Evolutionary conservation across 768 basidiomycete species (phyloP).

Genomic region (Tricholoma bakamatsutake): DNA sequence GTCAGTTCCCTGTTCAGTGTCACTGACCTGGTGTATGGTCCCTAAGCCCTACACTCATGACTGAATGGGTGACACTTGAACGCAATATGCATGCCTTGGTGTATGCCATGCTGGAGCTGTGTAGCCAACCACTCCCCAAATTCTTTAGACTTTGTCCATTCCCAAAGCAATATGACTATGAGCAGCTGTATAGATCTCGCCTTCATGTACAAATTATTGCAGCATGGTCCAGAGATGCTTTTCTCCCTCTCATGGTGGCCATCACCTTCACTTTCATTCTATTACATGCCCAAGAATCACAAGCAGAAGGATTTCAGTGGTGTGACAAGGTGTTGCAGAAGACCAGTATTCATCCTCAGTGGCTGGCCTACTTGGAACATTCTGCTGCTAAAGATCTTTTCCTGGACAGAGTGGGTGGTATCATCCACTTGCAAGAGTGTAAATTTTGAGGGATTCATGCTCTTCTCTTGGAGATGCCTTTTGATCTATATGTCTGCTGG

Average conservation of each 20-base stretch:
- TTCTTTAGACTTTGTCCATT: conserved; percentile 4
- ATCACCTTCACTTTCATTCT: conserved; percentile 6
- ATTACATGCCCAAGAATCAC: not conserved
- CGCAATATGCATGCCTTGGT: conserved; percentile 1
- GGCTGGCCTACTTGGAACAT: too few species aligned
- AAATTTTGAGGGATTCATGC: not conserved
- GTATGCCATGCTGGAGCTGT: conserved; percentile 2
- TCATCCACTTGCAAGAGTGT: not conserved
- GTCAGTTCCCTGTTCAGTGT: not conserved
- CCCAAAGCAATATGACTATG: conserved; percentile 4
- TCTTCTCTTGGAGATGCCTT: not conserved
- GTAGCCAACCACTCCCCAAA: not conserved
- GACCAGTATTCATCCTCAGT: too few species aligned
- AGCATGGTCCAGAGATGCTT: conserved; percentile 6
- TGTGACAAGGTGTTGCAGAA: not conserved
- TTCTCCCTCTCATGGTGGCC: conserved; percentile 11
- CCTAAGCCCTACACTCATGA: not conserved
- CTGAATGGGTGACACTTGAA: conserved; percentile 2
- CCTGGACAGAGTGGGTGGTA: not conserved
- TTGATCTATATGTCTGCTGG: not conserved
- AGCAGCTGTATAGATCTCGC: not conserved
- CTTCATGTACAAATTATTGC: not conserved
- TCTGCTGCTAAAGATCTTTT: too few species aligned
- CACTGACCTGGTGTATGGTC: not conserved
- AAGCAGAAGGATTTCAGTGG: not conserved